A percentile compares a stretch with the other conserved stretches of the same genome.
phyloP scores from a whole-genome alignment of 202 grass and related monocot species.

The Saccharum hybrid region DNA sequence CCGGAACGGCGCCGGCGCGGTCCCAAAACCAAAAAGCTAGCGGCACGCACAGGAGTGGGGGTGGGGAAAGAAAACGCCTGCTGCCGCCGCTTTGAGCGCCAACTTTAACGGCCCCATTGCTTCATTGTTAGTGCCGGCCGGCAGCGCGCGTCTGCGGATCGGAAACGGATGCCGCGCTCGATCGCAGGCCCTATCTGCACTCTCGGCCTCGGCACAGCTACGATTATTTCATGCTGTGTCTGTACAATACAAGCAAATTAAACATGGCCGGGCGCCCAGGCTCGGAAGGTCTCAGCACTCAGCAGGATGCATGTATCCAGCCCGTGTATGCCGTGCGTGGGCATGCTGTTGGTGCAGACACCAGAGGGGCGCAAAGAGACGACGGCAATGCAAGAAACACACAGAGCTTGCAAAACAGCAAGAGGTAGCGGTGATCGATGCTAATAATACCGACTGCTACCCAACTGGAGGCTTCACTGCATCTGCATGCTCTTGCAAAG shows the following conservation, averaged over 20 bases:
- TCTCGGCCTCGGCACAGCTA: background rate
- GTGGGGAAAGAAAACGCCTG: background rate
- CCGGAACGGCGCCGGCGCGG: background rate
- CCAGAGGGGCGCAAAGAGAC: background rate
- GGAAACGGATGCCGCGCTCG: background rate
- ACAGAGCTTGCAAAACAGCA: background rate
- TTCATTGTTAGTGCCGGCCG: background rate
- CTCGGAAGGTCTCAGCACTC: background rate
- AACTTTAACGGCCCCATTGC: slow-evolving; percentile 16
- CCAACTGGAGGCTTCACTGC: background rate
- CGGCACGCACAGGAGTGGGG: background rate
- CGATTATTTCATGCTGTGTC: background rate
- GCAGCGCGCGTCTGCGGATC: too few relatives aligned
- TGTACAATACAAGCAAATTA: background rate
- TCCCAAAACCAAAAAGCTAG: slow-evolving; percentile 15
- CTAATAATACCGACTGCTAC: background rate
- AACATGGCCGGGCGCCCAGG: background rate
- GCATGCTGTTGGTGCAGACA: background rate
- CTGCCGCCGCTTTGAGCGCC: slow-evolving; percentile 37
- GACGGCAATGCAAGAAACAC: background rate
- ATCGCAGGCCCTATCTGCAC: background rate
- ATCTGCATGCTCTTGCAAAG: background rate
- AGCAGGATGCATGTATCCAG: background rate
- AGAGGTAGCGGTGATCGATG: background rate
- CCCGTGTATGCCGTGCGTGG: too few relatives aligned